Evolutionary conservation across 495 filamentous ascomycete species (phyloP).

Genomic region (Trichodelitschia bisporula): DNA sequence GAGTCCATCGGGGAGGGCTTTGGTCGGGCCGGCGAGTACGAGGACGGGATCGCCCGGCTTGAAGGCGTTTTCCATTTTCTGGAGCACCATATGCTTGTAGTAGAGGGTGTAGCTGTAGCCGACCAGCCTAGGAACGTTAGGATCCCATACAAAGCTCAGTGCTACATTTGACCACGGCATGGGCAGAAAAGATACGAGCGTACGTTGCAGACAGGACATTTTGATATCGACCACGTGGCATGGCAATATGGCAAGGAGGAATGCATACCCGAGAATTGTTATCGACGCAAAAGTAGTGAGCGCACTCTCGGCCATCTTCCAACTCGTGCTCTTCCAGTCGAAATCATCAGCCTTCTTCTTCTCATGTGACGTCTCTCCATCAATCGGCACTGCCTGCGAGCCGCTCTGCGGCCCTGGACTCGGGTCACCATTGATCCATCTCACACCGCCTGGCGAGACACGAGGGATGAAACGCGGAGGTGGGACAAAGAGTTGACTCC

Average conservation of each 20-base stretch:
- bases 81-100: slow-evolving; percentile 71
- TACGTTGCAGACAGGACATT: background rate
- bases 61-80: slow-evolving; percentile 91
- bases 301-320: slow-evolving; percentile 67
- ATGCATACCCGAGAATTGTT: slow-evolving; percentile 42
- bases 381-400: too few relatives aligned
- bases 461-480: too few relatives aligned
- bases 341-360: background rate
- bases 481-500: too few relatives aligned
- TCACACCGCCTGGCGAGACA: too few relatives aligned
- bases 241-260: background rate
- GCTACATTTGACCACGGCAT: too few relatives aligned
- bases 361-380: too few relatives aligned
- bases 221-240: background rate
- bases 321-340: slow-evolving; percentile 23
- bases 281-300: slow-evolving; percentile 76
- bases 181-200: too few relatives aligned
- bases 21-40: slow-evolving; percentile 46
- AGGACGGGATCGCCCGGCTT: slow-evolving; percentile 76
- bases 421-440: too few relatives aligned
- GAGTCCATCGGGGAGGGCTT: slow-evolving; percentile 3
- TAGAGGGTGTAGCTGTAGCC: slow-evolving; percentile 66
- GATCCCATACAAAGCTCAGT: too few relatives aligned
- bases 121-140: slow-evolving; percentile 32
- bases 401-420: too few relatives aligned